Evolutionary conservation across 768 basidiomycete genomes (phyloP).

Genomic region (Phanerochaete sordida): DNA sequence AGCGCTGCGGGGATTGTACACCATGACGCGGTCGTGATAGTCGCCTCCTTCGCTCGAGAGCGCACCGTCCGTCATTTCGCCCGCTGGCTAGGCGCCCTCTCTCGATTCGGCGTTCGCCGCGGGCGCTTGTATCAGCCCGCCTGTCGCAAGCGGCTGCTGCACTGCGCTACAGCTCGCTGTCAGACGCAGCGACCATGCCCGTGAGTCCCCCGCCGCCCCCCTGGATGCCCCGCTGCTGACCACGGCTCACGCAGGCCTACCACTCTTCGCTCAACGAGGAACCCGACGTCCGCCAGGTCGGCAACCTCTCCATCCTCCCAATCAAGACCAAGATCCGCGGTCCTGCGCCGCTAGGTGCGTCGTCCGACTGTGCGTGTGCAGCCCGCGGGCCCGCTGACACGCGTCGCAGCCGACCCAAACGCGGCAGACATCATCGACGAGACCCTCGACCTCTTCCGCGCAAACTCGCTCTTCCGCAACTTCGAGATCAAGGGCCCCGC

Average conservation of each 20-base stretch:
- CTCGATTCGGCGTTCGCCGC: background rate
- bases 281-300: slow-evolving; percentile 76
- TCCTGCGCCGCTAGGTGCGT: slow-evolving; percentile 77
- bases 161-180: background rate
- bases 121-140: background rate
- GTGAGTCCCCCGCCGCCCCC: slow-evolving; percentile 8
- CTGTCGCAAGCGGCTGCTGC: background rate
- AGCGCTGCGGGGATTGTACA: too few species aligned
- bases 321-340: slow-evolving; percentile 91
- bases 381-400: background rate
- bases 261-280: slow-evolving; percentile 92
- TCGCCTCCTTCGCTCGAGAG: too few species aligned
- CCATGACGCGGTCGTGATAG: too few species aligned
- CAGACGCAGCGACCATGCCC: slow-evolving; percentile 18
- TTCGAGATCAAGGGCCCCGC: slow-evolving; percentile 99
- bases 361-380: background rate
- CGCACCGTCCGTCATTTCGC: too few species aligned
- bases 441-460: slow-evolving; percentile 93
- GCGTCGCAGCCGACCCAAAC: slow-evolving; percentile 63
- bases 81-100: too few species aligned
- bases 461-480: slow-evolving; percentile 98
- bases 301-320: slow-evolving; percentile 87
- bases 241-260: slow-evolving; percentile 66
- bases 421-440: slow-evolving; percentile 93
- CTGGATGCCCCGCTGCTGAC: slow-evolving; percentile 20